Percentiles rank a stretch among this genome's conserved stretches.
Conservation (phyloP, 768 basidiomycete species). For the Pulveroboletus sp. region DNA sequence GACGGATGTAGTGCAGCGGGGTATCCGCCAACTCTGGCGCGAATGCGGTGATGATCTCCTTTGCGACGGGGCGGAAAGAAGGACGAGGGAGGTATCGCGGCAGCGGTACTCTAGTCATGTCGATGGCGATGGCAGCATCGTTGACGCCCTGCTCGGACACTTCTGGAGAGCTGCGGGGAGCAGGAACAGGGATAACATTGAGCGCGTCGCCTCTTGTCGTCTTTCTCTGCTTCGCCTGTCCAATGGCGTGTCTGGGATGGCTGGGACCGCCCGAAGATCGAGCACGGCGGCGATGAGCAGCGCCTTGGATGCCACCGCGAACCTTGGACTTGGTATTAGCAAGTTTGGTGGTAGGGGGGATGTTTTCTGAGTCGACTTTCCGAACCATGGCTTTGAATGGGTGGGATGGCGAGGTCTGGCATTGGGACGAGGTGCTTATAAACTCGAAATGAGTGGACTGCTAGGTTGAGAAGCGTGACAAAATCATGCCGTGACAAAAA, state of each 20-base stretch:
- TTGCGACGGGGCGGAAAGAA: conserved; percentile 8
- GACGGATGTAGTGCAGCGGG: conserved; percentile 23
- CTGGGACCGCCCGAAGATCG: conserved; percentile 29
- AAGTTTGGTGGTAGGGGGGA: conserved; percentile 22
- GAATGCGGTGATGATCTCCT: conserved; percentile 12
- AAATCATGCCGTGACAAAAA: conserved; percentile 26
- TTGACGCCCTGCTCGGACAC: not conserved
- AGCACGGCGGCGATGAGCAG: conserved; percentile 40
- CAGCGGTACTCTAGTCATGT: conserved; percentile 12
- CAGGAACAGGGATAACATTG: no score
- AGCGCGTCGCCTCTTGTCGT: conserved; percentile 11
- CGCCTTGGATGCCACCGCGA: conserved; percentile 30
- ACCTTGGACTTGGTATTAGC: conserved; percentile 14
- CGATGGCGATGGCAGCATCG: conserved; percentile 7
- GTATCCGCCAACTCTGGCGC: conserved; percentile 29
- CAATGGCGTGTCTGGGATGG: conserved; percentile 33
- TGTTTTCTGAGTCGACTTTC: conserved; percentile 32
- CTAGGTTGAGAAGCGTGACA: conserved; percentile 23
- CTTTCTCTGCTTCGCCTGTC: conserved; percentile 39
- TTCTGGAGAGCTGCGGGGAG: conserved; percentile 15
- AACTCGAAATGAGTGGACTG: conserved; percentile 11
- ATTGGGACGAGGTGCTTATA: conserved; percentile 24
- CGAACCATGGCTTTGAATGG: conserved; percentile 16
- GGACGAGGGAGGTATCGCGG: conserved; percentile 28
- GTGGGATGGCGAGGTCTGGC: conserved; percentile 10